Evolutionary conservation across 306 rosid genomes (phyloP).

Genomic region (Vachellia pachyceras): DNA sequence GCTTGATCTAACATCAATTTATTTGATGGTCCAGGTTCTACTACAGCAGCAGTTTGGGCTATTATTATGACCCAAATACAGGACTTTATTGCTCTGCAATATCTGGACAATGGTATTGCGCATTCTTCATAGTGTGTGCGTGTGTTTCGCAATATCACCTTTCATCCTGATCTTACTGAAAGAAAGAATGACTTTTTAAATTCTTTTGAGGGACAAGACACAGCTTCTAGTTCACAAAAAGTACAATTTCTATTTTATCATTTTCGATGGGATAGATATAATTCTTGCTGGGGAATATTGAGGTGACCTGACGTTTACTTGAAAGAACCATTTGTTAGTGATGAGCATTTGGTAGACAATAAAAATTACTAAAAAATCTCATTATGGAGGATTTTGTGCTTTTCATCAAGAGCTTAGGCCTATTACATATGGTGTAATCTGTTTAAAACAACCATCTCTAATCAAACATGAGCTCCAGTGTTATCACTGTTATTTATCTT

Average conservation of each 20-base stretch:
- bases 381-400: neutral
- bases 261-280: conserved; percentile 11
- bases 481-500: neutral
- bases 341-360: conserved; percentile 12
- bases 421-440: neutral
- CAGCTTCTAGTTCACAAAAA: neutral
- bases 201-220: conserved; percentile 2
- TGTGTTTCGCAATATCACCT: conserved; percentile 6
- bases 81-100: conserved; percentile 66
- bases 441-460: neutral
- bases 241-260: neutral
- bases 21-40: conserved; percentile 60
- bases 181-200: conserved; percentile 1
- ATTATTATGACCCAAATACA: conserved; percentile 57
- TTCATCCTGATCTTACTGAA: conserved; percentile 9
- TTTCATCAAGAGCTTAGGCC: neutral
- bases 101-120: conserved; percentile 68
- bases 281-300: conserved; percentile 21
- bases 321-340: conserved; percentile 3
- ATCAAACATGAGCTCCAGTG: conserved; percentile 13
- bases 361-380: neutral
- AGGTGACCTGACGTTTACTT: conserved; percentile 6
- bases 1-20: conserved; percentile 30
- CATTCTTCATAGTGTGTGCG: conserved; percentile 22
- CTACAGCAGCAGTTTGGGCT: conserved; percentile 67